Evolutionary conservation across 139 green algal genomes (phyloP).

Genomic region (Chlorella sorokiniana): DNA sequence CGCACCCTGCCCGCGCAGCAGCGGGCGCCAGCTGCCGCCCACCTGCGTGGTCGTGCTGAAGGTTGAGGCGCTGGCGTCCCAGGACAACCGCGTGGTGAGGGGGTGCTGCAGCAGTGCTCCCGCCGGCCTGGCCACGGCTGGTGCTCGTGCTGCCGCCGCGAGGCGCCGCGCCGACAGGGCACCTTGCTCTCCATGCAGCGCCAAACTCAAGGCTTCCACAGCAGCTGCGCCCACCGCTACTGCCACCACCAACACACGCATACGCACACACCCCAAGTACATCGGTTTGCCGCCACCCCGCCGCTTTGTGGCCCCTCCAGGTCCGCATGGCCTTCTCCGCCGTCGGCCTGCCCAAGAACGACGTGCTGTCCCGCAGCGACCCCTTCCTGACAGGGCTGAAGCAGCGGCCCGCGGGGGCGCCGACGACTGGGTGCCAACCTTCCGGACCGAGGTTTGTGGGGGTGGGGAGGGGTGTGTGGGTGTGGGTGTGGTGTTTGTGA

Average conservation of each 20-base stretch:
- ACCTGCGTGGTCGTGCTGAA: conserved; percentile 16
- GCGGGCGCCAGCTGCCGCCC: conserved; percentile 6
- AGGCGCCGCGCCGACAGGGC: too few relatives aligned
- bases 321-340: conserved; percentile 13
- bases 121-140: neutral
- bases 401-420: neutral
- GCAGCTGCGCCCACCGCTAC: neutral
- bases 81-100: conserved; percentile 9
- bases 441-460: neutral
- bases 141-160: too few relatives aligned
- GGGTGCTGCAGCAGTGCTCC: neutral
- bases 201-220: too few relatives aligned
- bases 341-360: conserved; percentile 1
- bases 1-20: too few relatives aligned
- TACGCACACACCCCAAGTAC: too few relatives aligned
- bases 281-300: too few relatives aligned
- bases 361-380: neutral
- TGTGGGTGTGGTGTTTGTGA: neutral
- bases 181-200: too few relatives aligned
- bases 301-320: neutral
- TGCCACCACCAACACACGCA: neutral
- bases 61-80: neutral
- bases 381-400: neutral
- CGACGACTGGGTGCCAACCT: conserved; percentile 5
- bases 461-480: neutral